Evolutionary conservation across 163 green algal genomes (phyloP).

Genomic region (Scenedesmus sp.): DNA sequence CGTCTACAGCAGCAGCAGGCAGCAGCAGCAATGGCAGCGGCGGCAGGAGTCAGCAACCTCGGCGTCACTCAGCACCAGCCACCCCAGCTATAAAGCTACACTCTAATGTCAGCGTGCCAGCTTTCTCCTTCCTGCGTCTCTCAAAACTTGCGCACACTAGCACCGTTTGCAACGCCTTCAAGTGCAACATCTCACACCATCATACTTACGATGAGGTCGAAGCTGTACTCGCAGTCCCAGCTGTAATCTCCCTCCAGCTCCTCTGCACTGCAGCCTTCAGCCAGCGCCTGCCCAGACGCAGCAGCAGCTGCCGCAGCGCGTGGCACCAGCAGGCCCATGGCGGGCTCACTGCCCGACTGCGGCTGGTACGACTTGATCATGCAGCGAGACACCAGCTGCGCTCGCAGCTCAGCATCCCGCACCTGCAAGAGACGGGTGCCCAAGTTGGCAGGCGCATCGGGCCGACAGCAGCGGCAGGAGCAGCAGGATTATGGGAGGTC

Average conservation of each 20-base stretch:
- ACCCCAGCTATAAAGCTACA: neutral
- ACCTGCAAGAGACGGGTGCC: slow-evolving; percentile 29
- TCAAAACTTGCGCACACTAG: neutral
- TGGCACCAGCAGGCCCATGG: slow-evolving; percentile 46
- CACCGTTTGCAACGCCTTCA: neutral
- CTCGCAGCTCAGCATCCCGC: neutral
- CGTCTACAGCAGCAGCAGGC: slow-evolving; percentile 22
- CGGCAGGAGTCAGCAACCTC: neutral
- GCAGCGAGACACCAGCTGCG: slow-evolving; percentile 24
- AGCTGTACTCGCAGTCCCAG: slow-evolving; percentile 56
- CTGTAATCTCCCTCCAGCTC: slow-evolving; percentile 52
- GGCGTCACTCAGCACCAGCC: neutral
- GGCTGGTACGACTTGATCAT: slow-evolving; percentile 57
- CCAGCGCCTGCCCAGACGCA: neutral
- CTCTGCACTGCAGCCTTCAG: neutral
- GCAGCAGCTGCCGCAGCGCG: slow-evolving; percentile 12
- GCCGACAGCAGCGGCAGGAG: neutral
- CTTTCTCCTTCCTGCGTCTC: neutral
- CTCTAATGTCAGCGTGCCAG: neutral
- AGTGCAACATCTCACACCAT: neutral
- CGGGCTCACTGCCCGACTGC: slow-evolving; percentile 5
- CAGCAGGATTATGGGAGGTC: neutral
- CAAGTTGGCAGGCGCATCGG: too few relatives aligned
- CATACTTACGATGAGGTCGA: slow-evolving; percentile 29
- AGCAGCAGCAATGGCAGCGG: slow-evolving; percentile 18